Conservation (phyloP, 306 rosid genomes). For the Coriaria nepalensis region DNA sequence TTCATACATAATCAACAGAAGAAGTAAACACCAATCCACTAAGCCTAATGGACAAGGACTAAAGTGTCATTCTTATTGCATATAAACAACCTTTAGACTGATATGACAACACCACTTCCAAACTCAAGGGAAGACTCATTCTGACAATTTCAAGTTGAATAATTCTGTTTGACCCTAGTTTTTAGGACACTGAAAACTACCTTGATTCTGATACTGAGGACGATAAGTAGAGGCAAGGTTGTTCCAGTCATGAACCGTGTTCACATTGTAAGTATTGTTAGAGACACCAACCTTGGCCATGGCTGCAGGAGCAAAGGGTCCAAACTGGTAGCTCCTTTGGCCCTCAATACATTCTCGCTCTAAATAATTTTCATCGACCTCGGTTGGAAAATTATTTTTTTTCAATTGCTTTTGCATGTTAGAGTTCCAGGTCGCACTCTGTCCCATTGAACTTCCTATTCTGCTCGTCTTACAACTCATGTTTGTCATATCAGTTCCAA, state of each 20-base stretch:
- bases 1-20: no score
- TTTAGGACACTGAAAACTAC: constrained; percentile 14
- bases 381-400: constrained; percentile 6
- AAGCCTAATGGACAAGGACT: no score
- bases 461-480: constrained; percentile 25
- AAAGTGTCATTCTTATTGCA: no score
- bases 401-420: constrained; percentile 5
- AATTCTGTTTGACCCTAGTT: constrained; percentile 4
- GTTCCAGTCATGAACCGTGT: constrained; percentile 21
- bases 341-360: constrained; percentile 16
- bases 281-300: constrained; percentile 12
- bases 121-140: not conserved
- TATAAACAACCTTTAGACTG: no score
- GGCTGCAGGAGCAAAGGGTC: constrained; percentile 41
- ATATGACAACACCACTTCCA: no score
- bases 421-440: constrained; percentile 5
- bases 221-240: constrained; percentile 22
- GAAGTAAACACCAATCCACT: no score
- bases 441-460: constrained; percentile 6
- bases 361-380: constrained; percentile 5
- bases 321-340: constrained; percentile 39
- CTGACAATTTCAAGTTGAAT: not conserved
- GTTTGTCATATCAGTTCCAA: constrained; percentile 43
- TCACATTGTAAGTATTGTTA: constrained; percentile 10
- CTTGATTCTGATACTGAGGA: constrained; percentile 35